Evolutionary conservation across 2,329 filamentous ascomycete species (phyloP).

Genomic region (Botrytis porri): DNA sequence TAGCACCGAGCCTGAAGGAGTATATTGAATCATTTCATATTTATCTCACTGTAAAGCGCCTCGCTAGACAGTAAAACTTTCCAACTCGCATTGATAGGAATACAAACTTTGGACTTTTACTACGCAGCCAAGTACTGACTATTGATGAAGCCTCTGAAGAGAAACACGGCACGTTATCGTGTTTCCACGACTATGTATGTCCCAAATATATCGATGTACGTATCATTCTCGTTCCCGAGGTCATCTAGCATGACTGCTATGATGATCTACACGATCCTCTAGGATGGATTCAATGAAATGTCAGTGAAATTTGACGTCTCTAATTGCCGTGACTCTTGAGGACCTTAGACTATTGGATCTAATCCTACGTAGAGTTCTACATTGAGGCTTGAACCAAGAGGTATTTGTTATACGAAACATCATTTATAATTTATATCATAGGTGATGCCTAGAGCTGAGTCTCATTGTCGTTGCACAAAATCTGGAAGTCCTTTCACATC

Average conservation of each 20-base stretch:
- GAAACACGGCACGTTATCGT: background rate
- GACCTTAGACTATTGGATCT: background rate
- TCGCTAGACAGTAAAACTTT: background rate
- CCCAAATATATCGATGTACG: background rate
- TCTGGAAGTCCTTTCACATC: background rate
- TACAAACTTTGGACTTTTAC: background rate
- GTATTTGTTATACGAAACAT: background rate
- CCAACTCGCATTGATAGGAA: background rate
- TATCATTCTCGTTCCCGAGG: background rate
- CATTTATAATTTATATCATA: background rate
- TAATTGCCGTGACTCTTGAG: background rate
- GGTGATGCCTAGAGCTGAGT: conserved; percentile 17
- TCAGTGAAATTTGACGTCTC: background rate
- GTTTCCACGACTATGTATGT: background rate
- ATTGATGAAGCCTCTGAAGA: background rate
- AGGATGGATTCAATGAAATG: conserved; percentile 1
- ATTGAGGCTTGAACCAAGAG: background rate
- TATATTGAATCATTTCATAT: background rate
- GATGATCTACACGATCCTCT: conserved; percentile 3
- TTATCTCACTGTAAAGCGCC: background rate
- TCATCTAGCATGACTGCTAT: background rate
- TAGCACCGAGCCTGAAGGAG: background rate
- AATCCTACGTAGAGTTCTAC: background rate
- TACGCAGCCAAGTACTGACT: background rate
- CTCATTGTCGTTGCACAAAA: background rate